Evolutionary conservation across 1,284 basidiomycete species (phyloP).

Genomic region (Cryptococcus sp.): DNA sequence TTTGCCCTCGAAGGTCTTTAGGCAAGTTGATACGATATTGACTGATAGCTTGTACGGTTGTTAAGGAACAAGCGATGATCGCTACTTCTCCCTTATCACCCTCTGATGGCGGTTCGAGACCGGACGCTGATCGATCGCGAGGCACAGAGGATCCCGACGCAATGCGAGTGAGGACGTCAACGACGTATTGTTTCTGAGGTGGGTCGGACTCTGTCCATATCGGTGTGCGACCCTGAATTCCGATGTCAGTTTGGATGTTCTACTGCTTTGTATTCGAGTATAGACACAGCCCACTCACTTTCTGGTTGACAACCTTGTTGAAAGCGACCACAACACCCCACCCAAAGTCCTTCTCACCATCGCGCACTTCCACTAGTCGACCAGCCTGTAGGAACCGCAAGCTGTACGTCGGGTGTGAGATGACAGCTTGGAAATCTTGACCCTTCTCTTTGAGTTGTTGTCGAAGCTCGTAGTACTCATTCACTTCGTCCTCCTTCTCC

Average conservation of each 20-base stretch:
- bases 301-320: slow-evolving; percentile 62
- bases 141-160: slow-evolving; percentile 65
- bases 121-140: slow-evolving; percentile 65
- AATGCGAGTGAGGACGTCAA: slow-evolving; percentile 90
- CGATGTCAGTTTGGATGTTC: neutral
- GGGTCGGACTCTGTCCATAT: slow-evolving; percentile 60
- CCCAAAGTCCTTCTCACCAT: slow-evolving; percentile 87
- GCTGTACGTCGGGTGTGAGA: slow-evolving; percentile 91
- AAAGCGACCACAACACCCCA: slow-evolving; percentile 95
- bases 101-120: slow-evolving; percentile 68
- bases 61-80: slow-evolving; percentile 85
- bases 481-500: slow-evolving; percentile 77
- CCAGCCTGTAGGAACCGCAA: slow-evolving; percentile 92
- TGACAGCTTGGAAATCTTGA: slow-evolving; percentile 81
- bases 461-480: slow-evolving; percentile 87
- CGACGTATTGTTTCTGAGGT: slow-evolving; percentile 86
- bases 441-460: slow-evolving; percentile 88
- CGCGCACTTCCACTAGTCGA: slow-evolving; percentile 82
- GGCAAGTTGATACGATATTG: slow-evolving; percentile 85
- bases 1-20: slow-evolving; percentile 79
- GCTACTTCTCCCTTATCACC: slow-evolving; percentile 77
- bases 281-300: slow-evolving; percentile 53
- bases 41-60: slow-evolving; percentile 82
- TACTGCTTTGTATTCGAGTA: neutral
- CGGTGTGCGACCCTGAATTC: slow-evolving; percentile 35